phyloP scores from a whole-genome alignment of 306 rosid genomes.

The Phaseolus lunatus region DNA sequence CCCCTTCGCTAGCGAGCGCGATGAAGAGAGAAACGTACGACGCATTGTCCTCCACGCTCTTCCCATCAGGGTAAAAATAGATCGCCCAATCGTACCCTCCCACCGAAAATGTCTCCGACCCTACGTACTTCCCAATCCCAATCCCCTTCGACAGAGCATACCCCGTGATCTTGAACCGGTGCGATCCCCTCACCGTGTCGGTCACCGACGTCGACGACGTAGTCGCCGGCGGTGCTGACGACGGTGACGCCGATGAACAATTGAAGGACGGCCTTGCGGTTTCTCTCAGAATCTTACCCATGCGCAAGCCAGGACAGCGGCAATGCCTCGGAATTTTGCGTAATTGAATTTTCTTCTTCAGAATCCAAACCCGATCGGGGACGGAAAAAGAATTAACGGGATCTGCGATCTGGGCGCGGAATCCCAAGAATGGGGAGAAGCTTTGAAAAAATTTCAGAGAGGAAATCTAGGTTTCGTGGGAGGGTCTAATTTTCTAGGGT shows the following conservation, averaged over 20 bases:
- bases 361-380: conserved; percentile 42
- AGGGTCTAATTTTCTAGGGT: conserved; percentile 49
- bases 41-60: conserved; percentile 86
- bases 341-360: background rate
- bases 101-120: conserved; percentile 77
- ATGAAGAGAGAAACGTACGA: conserved; percentile 81
- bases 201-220: conserved; percentile 74
- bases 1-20: conserved; percentile 92
- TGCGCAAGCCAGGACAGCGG: conserved; percentile 49
- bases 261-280: conserved; percentile 60
- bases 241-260: conserved; percentile 46
- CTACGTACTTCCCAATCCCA: conserved; percentile 79
- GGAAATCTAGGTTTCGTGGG: conserved; percentile 55
- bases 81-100: conserved; percentile 95
- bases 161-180: conserved; percentile 82
- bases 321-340: conserved; percentile 21
- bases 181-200: conserved; percentile 78
- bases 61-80: conserved; percentile 90
- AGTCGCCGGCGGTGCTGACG: conserved; percentile 62
- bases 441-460: conserved; percentile 39
- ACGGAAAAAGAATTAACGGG: conserved; percentile 7
- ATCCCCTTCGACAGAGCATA: conserved; percentile 76
- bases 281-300: conserved; percentile 79
- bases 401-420: conserved; percentile 46
- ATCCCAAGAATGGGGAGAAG: conserved; percentile 21